A percentile compares a stretch with the other conserved stretches of the same genome.
Conservation (phyloP, 495 filamentous ascomycete species). For the Hypoxylon fuscum region DNA sequence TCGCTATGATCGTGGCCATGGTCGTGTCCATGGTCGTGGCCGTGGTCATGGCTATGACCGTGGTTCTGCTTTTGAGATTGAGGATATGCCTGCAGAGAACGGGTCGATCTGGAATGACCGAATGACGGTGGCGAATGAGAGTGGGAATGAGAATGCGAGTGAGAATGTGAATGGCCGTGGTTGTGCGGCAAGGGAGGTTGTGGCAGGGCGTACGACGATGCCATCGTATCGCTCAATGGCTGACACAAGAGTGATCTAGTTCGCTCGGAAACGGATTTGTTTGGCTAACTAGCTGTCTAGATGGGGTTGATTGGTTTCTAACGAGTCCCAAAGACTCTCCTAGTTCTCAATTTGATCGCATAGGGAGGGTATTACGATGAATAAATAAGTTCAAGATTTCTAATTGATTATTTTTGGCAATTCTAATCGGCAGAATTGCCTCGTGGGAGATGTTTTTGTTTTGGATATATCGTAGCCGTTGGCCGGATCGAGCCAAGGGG, state of each 20-base stretch:
- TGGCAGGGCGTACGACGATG: conserved; percentile 61
- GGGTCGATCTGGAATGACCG: conserved; percentile 41
- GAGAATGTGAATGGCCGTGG: conserved; percentile 51
- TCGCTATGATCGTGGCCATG: conserved; percentile 48
- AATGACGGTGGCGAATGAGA: conserved; percentile 51
- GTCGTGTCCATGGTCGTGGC: no score
- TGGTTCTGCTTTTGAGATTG: conserved; percentile 39
- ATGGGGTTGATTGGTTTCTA: not conserved
- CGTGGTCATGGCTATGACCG: no score
- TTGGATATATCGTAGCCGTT: conserved; percentile 16
- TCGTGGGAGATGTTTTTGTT: conserved; percentile 9
- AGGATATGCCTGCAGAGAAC: conserved; percentile 40
- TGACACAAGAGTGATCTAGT: not conserved
- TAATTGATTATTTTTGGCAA: conserved; percentile 4
- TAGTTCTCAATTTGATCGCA: conserved; percentile 21
- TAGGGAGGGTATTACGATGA: conserved; percentile 3
- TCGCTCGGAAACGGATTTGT: conserved; percentile 4
- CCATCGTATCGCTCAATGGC: conserved; percentile 45
- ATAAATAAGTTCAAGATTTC: conserved; percentile 4
- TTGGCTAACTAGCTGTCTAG: not conserved
- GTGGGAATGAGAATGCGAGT: conserved; percentile 52
- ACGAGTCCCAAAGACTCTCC: conserved; percentile 18
- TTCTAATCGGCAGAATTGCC: conserved; percentile 1
- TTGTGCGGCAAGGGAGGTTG: conserved; percentile 55
- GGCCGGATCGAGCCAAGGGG: conserved; percentile 7